phyloP scores from a whole-genome alignment of 305 asterid genomes.

The Fraxinus velutina region DNA sequence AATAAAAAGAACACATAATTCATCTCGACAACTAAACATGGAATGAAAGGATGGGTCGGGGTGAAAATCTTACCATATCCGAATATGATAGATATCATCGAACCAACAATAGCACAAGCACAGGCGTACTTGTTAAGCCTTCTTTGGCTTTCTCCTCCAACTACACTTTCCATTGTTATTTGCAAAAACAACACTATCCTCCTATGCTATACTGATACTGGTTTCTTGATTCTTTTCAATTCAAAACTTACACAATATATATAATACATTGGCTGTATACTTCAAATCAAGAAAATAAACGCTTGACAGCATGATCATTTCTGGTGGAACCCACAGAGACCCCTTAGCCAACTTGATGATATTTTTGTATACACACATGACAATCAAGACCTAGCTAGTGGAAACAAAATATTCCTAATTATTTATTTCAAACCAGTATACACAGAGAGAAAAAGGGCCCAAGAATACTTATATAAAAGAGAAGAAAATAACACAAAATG shows the following conservation, averaged over 20 bases:
- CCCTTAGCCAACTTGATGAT: background rate
- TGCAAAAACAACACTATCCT: background rate
- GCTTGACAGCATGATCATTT: background rate
- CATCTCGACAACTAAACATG: background rate
- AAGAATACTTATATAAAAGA: too few species aligned
- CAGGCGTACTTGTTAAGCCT: constrained; percentile 54
- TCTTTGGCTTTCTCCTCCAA: background rate
- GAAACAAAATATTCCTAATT: background rate
- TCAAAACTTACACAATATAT: constrained; percentile 6
- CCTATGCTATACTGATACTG: background rate
- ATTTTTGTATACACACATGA: background rate
- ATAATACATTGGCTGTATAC: background rate
- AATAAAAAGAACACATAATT: background rate
- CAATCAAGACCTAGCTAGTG: background rate
- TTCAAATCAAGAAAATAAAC: constrained; percentile 16
- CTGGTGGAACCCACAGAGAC: background rate
- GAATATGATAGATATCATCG: constrained; percentile 67
- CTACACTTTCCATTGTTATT: constrained; percentile 29
- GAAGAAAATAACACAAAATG: background rate
- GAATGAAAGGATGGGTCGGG: background rate
- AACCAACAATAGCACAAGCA: constrained; percentile 63
- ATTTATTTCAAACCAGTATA: background rate
- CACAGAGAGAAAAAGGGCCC: background rate
- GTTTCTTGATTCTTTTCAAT: background rate
- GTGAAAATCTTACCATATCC: constrained; percentile 52